Evolutionary conservation across 1,139 yeast genomes (phyloP).

Genomic region (Groenewaldozyma auringiensis): DNA sequence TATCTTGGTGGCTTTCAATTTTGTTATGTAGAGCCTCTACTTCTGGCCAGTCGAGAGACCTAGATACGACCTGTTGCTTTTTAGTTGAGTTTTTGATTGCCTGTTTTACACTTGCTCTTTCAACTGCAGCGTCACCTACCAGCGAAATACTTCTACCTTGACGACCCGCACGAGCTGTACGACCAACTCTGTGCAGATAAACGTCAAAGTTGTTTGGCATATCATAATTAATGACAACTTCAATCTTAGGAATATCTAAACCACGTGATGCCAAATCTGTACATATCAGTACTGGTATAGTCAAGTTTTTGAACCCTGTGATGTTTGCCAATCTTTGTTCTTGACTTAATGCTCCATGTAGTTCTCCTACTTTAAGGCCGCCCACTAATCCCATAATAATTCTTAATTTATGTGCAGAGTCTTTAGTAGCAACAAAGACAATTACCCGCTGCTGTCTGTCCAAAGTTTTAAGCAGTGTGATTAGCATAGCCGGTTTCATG

Average conservation of each 20-base stretch:
- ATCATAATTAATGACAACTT: slow-evolving; percentile 85
- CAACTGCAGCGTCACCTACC: slow-evolving; percentile 84
- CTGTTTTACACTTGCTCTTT: slow-evolving; percentile 79
- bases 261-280: slow-evolving; percentile 99
- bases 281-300: slow-evolving; percentile 83
- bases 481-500: slow-evolving; percentile 74
- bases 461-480: slow-evolving; percentile 57
- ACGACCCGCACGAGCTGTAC: slow-evolving; percentile 99
- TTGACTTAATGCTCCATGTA: slow-evolving; percentile 91
- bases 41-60: slow-evolving; percentile 80
- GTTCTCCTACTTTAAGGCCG: slow-evolving; percentile 68
- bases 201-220: slow-evolving; percentile 91
- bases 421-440: slow-evolving; percentile 86
- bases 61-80: slow-evolving; percentile 55
- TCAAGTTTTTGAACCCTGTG: slow-evolving; percentile 68
- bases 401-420: slow-evolving; percentile 79
- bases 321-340: slow-evolving; percentile 89
- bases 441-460: slow-evolving; percentile 69
- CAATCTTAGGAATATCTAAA: slow-evolving; percentile 96
- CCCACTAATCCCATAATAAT: slow-evolving; percentile 82
- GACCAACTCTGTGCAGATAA: slow-evolving; percentile 94
- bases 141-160: slow-evolving; percentile 88
- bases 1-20: slow-evolving; percentile 50
- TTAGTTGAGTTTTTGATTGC: slow-evolving; percentile 52
- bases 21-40: slow-evolving; percentile 60